Evolutionary conservation across 2,329 filamentous ascomycete species (phyloP), one percentile per base, ranked within the genome.

Genomic region (Chaetomium sp.): DNA sequence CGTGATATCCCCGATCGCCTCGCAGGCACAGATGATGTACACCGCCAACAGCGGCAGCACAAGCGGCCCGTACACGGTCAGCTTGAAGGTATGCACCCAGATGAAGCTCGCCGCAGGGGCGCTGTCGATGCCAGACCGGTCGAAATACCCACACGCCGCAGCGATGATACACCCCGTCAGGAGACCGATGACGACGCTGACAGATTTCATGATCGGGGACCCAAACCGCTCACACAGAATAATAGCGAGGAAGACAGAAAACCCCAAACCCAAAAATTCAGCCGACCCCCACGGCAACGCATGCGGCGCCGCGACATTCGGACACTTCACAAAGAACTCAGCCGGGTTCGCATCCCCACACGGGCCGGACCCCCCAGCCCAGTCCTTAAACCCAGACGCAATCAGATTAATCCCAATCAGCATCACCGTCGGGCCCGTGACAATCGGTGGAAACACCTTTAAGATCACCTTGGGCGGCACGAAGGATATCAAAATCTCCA

Each of bases 161-260:
- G 87, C 88, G 58, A 94, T 87, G 64, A 91, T 86, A 70, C 88
- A 91, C 46, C 89, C 89, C 1, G 86, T 68, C 3, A 90, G 77
- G 5, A 91, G 76, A 11, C 89, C 88, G 54, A 90, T 76, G 43
- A 91, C 82, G 36, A 92, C 88, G 35, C 85, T 84, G 6, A 83
- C 87, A 2, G 84, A 88, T 68, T 91, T 91, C 87, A 94, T 91
- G 61, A 94, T 87, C 0, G 89, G 89, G 0, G 87, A 80, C 1
- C 89, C 89, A 63, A 91, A 91, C 9, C 88, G 81, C 70, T 94
- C 89, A 67, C 87, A 89, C 10, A 92, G 67, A 58, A 94, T 85
- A 66, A 94, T 92, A 34, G 86, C 87, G 45, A 87, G 63, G 66
- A 92, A 92, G 38, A 91, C 89, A 45, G 83, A 83, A 72, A 94